Evolutionary conservation across 768 basidiomycete species (phyloP).

Genomic region (Collybiopsis luxurians): DNA sequence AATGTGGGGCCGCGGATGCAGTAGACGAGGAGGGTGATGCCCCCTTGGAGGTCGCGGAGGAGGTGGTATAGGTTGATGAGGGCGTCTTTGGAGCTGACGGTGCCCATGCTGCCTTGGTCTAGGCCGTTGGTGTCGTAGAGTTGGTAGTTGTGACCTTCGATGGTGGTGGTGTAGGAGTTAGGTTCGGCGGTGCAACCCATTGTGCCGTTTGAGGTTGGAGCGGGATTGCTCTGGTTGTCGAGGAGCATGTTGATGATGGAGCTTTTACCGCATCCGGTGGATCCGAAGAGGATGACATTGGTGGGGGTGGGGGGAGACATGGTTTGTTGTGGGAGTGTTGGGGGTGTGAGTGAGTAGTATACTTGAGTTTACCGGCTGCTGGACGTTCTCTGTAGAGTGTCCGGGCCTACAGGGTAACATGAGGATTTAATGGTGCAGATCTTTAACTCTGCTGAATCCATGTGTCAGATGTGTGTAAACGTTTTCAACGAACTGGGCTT

Average conservation of each 20-base stretch:
- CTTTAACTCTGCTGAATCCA: too few species aligned
- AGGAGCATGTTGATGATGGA: constrained; percentile 40
- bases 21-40: constrained; percentile 39
- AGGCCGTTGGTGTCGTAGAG: constrained; percentile 32
- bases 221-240: constrained; percentile 16
- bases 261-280: constrained; percentile 26
- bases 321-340: too few species aligned
- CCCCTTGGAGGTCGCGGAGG: constrained; percentile 21
- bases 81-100: constrained; percentile 26
- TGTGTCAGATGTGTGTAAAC: too few species aligned
- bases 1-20: constrained; percentile 37
- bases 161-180: constrained; percentile 18
- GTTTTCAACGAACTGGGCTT: too few species aligned
- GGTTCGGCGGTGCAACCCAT: constrained; percentile 33
- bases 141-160: constrained; percentile 16
- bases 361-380: too few species aligned
- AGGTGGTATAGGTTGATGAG: constrained; percentile 28
- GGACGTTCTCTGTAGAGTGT: too few species aligned
- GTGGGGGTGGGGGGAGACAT: not conserved
- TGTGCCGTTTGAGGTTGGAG: constrained; percentile 28
- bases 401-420: too few species aligned
- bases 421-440: too few species aligned
- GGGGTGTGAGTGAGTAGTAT: too few species aligned
- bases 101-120: constrained; percentile 24
- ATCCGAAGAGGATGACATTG: not conserved